phyloP scores from a whole-genome alignment of 1,284 basidiomycete genomes.

The Inonotus obliquus region DNA sequence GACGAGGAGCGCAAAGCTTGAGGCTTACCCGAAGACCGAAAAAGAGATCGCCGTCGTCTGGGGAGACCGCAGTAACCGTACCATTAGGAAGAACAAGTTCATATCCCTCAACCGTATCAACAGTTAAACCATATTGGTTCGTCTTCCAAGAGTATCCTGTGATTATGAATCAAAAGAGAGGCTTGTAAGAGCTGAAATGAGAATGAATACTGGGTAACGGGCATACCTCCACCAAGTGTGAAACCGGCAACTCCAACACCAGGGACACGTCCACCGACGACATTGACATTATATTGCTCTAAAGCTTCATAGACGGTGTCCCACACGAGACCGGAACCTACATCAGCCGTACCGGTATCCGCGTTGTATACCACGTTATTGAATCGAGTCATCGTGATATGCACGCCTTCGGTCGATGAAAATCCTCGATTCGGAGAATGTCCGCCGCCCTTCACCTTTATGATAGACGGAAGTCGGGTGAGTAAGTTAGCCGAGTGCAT shows the following conservation, averaged over 20 bases:
- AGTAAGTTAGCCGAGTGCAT: neutral
- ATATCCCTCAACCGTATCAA: slow-evolving; percentile 43
- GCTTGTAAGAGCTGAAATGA: neutral
- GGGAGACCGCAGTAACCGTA: slow-evolving; percentile 34
- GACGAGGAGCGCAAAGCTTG: neutral
- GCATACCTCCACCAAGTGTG: slow-evolving; percentile 48
- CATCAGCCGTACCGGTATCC: slow-evolving; percentile 33
- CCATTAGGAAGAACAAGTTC: slow-evolving; percentile 49
- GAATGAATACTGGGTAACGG: slow-evolving; percentile 7
- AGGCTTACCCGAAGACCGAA: slow-evolving; percentile 39
- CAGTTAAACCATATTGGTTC: slow-evolving; percentile 46
- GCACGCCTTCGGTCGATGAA: slow-evolving; percentile 51
- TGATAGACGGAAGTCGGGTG: slow-evolving; percentile 9
- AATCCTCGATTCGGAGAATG: slow-evolving; percentile 47
- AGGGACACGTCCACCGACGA: slow-evolving; percentile 47
- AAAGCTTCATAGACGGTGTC: slow-evolving; percentile 52
- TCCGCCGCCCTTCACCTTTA: slow-evolving; percentile 51
- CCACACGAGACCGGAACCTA: slow-evolving; percentile 54
- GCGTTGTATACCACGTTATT: slow-evolving; percentile 40
- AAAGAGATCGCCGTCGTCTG: slow-evolving; percentile 38
- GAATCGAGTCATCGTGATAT: slow-evolving; percentile 51
- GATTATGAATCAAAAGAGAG: neutral
- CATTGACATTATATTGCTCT: slow-evolving; percentile 38
- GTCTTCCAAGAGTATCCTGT: slow-evolving; percentile 51
- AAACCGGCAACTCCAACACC: slow-evolving; percentile 57